A percentile compares a stretch with the other conserved stretches of the same genome.
phyloP scores from a whole-genome alignment of 495 filamentous ascomycete species.

The Durotheca rogersii region DNA sequence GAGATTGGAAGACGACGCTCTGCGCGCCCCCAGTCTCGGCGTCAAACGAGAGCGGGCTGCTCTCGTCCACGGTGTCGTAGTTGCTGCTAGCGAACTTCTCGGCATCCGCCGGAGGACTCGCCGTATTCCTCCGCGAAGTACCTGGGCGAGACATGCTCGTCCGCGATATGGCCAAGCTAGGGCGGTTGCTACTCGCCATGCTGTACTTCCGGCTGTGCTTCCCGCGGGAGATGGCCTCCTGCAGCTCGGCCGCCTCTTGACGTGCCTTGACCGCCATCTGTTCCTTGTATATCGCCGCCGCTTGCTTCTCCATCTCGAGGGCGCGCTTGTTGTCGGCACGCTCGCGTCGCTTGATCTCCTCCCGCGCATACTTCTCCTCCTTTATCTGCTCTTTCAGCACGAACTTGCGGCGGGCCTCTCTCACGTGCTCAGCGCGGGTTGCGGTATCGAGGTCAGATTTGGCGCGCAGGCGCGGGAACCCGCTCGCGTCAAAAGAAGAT shows the following conservation, averaged over 20 bases:
- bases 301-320: slow-evolving; percentile 42
- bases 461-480: slow-evolving; percentile 54
- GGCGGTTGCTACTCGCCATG: slow-evolving; percentile 34
- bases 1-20: slow-evolving; percentile 38
- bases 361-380: slow-evolving; percentile 57
- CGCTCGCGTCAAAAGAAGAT: slow-evolving; percentile 49
- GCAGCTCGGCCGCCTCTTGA: slow-evolving; percentile 30
- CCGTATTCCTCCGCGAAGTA: slow-evolving; percentile 41
- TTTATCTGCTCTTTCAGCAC: slow-evolving; percentile 55
- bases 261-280: slow-evolving; percentile 28
- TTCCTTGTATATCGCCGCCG: slow-evolving; percentile 30
- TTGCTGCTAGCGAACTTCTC: slow-evolving; percentile 43
- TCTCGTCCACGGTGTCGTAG: slow-evolving; percentile 43
- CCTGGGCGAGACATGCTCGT: slow-evolving; percentile 38
- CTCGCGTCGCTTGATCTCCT: slow-evolving; percentile 54
- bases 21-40: slow-evolving; percentile 29
- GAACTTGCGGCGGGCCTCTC: slow-evolving; percentile 54
- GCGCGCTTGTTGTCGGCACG: slow-evolving; percentile 50
- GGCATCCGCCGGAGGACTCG: slow-evolving; percentile 31
- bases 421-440: slow-evolving; percentile 48
- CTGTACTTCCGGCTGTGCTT: slow-evolving; percentile 41
- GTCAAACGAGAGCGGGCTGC: slow-evolving; percentile 27
- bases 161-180: slow-evolving; percentile 33
- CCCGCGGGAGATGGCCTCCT: slow-evolving; percentile 31
- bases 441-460: slow-evolving; percentile 52